These are phyloP conservation scores for Paraurostyla sp. DNA, from an alignment of 73 alveolate species.

Conservation along the genomic window DNA sequence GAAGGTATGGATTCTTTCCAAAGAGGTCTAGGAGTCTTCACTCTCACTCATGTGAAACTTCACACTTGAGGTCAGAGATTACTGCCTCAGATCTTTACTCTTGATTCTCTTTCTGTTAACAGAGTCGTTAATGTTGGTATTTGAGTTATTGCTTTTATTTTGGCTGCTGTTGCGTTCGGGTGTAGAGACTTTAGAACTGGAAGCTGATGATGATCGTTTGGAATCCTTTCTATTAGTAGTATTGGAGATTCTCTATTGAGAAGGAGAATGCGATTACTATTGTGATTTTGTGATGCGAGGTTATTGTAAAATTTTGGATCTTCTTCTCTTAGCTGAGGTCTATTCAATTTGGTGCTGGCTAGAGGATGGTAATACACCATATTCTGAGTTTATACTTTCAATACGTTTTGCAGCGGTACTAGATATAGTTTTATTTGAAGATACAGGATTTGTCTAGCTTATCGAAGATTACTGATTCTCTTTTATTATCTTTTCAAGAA, in stretches of 20 bases:
- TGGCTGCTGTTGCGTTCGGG: too few relatives aligned
- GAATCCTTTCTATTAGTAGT: too few relatives aligned
- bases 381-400: conserved; percentile 22
- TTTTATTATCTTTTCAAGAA: background rate
- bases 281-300: too few relatives aligned
- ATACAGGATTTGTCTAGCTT: too few relatives aligned
- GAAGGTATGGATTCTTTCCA: conserved; percentile 61
- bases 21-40: conserved; percentile 13
- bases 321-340: background rate
- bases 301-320: background rate
- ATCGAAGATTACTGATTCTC: background rate
- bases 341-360: background rate
- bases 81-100: background rate
- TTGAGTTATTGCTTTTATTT: too few relatives aligned
- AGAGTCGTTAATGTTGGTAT: too few relatives aligned
- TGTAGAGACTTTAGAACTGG: too few relatives aligned
- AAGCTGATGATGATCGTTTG: too few relatives aligned
- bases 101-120: background rate
- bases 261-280: too few relatives aligned
- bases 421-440: too few relatives aligned
- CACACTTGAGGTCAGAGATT: conserved; percentile 9
- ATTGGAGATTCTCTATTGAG: too few relatives aligned
- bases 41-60: conserved; percentile 45
- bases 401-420: too few relatives aligned
- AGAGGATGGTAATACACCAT: conserved; percentile 8